These are phyloP conservation scores for Citrus cavaleriei DNA, from an alignment of 345 rosid species.

Conservation along the genomic window DNA sequence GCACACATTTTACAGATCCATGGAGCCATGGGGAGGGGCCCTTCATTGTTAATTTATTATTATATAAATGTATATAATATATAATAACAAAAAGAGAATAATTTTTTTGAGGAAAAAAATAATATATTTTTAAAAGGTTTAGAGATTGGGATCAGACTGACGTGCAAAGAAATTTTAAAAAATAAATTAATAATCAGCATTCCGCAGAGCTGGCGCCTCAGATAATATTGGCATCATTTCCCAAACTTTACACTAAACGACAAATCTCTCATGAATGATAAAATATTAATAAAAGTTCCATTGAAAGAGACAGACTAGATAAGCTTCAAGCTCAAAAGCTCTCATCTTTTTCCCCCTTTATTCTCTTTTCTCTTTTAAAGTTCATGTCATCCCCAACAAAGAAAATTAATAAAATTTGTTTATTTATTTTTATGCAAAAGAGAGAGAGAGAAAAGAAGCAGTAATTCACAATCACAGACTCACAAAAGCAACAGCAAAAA, in stretches of 20 bases:
- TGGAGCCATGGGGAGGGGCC: background rate
- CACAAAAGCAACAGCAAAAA: background rate
- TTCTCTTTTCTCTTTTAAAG: too few species aligned
- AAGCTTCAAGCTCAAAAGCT: slow-evolving; percentile 10
- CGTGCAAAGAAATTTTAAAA: background rate
- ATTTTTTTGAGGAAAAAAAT: background rate
- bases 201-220: slow-evolving; percentile 9
- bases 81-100: background rate
- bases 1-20: background rate
- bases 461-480: background rate
- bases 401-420: background rate
- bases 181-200: background rate
- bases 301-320: slow-evolving; percentile 19
- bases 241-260: slow-evolving; percentile 16
- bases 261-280: slow-evolving; percentile 9
- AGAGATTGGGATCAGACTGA: slow-evolving; percentile 5
- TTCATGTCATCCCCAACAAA: background rate
- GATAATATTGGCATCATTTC: slow-evolving; percentile 22
- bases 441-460: background rate
- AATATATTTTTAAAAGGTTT: background rate
- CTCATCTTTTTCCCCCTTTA: too few species aligned
- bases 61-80: background rate
- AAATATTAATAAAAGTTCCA: background rate
- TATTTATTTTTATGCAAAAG: too few species aligned
- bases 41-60: background rate